Evolutionary conservation across 2,329 filamentous ascomycete species (phyloP).

Genomic region (Pseudocercospora eumusae): DNA sequence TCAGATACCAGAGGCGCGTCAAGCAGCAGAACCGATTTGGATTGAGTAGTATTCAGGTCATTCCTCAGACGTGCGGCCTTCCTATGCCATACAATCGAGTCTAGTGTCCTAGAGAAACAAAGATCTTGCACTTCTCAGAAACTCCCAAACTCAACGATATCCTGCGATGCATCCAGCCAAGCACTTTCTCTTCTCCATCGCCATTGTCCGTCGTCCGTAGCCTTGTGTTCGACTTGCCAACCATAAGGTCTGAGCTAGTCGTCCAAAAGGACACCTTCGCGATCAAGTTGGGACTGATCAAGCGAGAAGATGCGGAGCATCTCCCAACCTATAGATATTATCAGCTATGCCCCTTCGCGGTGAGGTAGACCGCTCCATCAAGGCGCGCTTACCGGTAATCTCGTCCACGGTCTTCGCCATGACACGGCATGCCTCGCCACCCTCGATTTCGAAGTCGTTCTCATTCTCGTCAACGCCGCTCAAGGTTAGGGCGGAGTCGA

Average conservation of each 20-base stretch:
- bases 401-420: constrained; percentile 7
- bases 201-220: not conserved
- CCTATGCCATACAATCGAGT: not conserved
- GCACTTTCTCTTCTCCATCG: not conserved
- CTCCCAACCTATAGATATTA: not conserved
- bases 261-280: not conserved
- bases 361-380: not conserved
- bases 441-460: constrained; percentile 9
- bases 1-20: too few relatives aligned
- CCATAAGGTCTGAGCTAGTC: not conserved
- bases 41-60: too few relatives aligned
- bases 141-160: not conserved
- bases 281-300: not conserved
- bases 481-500: not conserved
- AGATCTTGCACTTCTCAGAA: not conserved
- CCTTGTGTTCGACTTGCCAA: not conserved
- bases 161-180: not conserved
- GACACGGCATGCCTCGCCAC: constrained; percentile 2
- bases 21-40: too few relatives aligned
- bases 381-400: not conserved
- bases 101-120: not conserved
- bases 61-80: not conserved
- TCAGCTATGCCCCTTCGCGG: not conserved
- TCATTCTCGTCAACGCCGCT: constrained; percentile 7
- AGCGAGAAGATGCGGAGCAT: constrained; percentile 1